phyloP scores from a whole-genome alignment of 2,329 filamentous ascomycete species.

The Rhytidhysteron rufulum region DNA sequence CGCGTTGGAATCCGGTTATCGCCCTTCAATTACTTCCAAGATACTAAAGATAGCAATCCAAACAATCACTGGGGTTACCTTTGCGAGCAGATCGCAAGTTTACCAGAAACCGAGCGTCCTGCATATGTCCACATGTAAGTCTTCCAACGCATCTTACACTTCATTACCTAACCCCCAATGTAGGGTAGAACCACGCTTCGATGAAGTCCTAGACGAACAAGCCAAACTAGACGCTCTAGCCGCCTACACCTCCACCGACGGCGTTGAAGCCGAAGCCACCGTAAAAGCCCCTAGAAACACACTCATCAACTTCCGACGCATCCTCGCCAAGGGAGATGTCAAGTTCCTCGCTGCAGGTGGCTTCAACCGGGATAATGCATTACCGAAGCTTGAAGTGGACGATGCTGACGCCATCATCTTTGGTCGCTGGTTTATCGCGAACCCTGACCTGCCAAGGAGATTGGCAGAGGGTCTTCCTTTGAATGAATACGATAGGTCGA shows the following conservation, averaged over 20 bases:
- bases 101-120: conserved; percentile 24
- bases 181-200: conserved; percentile 36
- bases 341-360: conserved; percentile 57
- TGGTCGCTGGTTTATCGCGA: conserved; percentile 44
- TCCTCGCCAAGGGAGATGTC: conserved; percentile 45
- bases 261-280: conserved; percentile 29
- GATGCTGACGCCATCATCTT: conserved; percentile 40
- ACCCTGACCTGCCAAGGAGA: conserved; percentile 44
- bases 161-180: background rate
- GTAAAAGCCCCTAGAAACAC: conserved; percentile 19
- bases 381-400: conserved; percentile 45
- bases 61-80: conserved; percentile 45
- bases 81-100: conserved; percentile 37
- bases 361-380: conserved; percentile 50
- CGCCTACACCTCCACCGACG: conserved; percentile 22
- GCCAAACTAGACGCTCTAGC: conserved; percentile 37
- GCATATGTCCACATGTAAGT: conserved; percentile 32
- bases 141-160: background rate
- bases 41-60: conserved; percentile 43
- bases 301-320: conserved; percentile 39
- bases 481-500: conserved; percentile 39
- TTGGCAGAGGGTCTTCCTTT: conserved; percentile 38
- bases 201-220: conserved; percentile 33
- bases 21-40: conserved; percentile 35
- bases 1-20: conserved; percentile 29